These are phyloP conservation scores for Bacidia gigantensis DNA, from an alignment of 495 filamentous ascomycete genomes.

Conservation along the genomic window DNA sequence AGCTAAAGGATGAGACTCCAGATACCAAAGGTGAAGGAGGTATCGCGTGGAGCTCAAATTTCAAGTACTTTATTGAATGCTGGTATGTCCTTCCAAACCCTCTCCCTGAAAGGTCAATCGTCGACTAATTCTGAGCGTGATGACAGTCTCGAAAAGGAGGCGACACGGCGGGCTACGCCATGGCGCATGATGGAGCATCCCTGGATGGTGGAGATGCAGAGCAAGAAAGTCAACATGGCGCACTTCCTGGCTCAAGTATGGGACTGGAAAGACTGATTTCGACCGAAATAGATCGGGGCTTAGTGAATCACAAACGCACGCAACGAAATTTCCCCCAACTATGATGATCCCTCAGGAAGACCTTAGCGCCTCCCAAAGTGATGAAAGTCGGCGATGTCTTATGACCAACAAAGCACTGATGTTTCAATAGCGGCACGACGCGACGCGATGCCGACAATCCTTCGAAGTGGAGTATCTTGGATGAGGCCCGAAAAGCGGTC, in stretches of 20 bases:
- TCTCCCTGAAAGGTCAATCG: not conserved
- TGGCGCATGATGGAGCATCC: slow-evolving; percentile 99
- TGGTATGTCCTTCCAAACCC: slow-evolving; percentile 52
- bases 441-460: not conserved
- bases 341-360: not conserved
- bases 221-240: slow-evolving; percentile 92
- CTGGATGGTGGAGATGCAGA: slow-evolving; percentile 92
- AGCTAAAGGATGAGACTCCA: slow-evolving; percentile 70
- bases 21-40: slow-evolving; percentile 44
- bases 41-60: slow-evolving; percentile 87
- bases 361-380: not conserved
- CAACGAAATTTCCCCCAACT: not conserved
- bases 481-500: not conserved
- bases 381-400: not conserved
- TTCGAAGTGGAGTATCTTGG: not conserved
- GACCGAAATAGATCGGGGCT: not conserved
- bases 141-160: slow-evolving; percentile 82
- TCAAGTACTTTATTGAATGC: slow-evolving; percentile 99
- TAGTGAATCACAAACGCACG: no score
- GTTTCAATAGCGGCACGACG: not conserved
- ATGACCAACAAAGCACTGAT: not conserved
- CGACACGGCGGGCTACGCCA: slow-evolving; percentile 68
- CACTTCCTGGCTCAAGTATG: slow-evolving; percentile 85
- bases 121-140: slow-evolving; percentile 2
- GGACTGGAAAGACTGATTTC: slow-evolving; percentile 61